Percentiles rank a stretch among this genome's conserved stretches.
Conservation (phyloP, 148 eudicot genomes). For the Polygonum maritimum region DNA sequence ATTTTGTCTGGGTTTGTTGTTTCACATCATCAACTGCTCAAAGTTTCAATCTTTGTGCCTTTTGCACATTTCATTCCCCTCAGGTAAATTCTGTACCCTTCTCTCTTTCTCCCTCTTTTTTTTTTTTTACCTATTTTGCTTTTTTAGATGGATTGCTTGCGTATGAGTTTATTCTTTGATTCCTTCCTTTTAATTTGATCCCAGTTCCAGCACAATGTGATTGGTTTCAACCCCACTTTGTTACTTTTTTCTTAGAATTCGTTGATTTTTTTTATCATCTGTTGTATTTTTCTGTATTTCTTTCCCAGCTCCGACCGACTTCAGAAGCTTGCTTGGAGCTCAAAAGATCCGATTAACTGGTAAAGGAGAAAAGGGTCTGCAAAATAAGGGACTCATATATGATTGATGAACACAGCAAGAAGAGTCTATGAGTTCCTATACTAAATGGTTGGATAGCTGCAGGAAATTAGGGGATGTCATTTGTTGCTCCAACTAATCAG, state of each 20-base stretch:
- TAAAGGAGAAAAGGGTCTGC: conserved; percentile 2
- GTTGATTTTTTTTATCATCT: conserved; percentile 6
- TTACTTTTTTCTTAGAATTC: conserved; percentile 10
- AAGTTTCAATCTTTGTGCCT: conserved; percentile 16
- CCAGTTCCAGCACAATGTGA: conserved; percentile 7
- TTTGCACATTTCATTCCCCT: conserved; percentile 22
- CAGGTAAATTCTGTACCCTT: conserved; percentile 32
- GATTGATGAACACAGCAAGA: conserved; percentile 37
- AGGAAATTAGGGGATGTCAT: conserved; percentile 40
- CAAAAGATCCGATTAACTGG: conserved; percentile 6
- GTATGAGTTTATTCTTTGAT: conserved; percentile 43
- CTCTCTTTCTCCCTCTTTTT: conserved; percentile 4
- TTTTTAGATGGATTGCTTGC: conserved; percentile 44
- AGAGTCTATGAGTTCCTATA: conserved; percentile 12
- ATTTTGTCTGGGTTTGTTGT: background rate
- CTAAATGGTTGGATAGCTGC: conserved; percentile 23
- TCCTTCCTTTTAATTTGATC: conserved; percentile 15
- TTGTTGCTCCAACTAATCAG: conserved; percentile 29
- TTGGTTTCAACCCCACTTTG: conserved; percentile 11
- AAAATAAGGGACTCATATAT: background rate
- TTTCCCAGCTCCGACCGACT: conserved; percentile 24
- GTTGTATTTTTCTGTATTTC: background rate
- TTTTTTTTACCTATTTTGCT: conserved; percentile 6
- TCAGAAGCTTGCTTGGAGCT: conserved; percentile 25
- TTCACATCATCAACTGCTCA: conserved; percentile 7